Percentiles rank a stretch among this genome's conserved stretches.
These are phyloP conservation scores for Trichaptum fuscoviolaceum DNA, from an alignment of 768 basidiomycete genomes.

Conservation along the genomic window DNA sequence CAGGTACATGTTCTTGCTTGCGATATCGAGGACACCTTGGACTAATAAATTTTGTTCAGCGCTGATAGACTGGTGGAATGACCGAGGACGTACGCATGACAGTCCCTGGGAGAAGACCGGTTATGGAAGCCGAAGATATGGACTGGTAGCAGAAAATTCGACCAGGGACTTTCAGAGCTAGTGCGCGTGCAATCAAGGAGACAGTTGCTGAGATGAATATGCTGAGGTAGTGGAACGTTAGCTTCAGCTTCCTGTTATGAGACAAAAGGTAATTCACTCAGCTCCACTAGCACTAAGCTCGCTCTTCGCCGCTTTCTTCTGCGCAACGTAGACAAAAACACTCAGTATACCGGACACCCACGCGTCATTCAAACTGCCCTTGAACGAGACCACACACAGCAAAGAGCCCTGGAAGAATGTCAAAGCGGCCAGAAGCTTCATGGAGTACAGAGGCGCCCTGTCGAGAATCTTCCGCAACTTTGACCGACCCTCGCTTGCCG, in stretches of 20 bases:
- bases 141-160: constrained; percentile 89
- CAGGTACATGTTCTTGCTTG: constrained; percentile 80
- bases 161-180: constrained; percentile 41
- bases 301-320: constrained; percentile 69
- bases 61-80: not conserved
- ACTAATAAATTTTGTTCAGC: not conserved
- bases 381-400: constrained; percentile 83
- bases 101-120: constrained; percentile 87
- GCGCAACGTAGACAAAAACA: constrained; percentile 61
- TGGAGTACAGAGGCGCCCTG: constrained; percentile 58
- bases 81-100: constrained; percentile 54
- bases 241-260: constrained; percentile 4
- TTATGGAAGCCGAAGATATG: constrained; percentile 81
- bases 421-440: constrained; percentile 56
- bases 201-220: constrained; percentile 79
- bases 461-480: constrained; percentile 58
- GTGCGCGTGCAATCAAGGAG: constrained; percentile 74
- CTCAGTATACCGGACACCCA: constrained; percentile 72
- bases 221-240: constrained; percentile 30
- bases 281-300: constrained; percentile 86
- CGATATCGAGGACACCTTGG: constrained; percentile 19
- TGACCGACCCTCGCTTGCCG: constrained; percentile 68
- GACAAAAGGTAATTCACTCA: constrained; percentile 53
- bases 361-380: constrained; percentile 81
- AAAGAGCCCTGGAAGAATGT: constrained; percentile 68